A percentile compares a stretch with the other conserved stretches of the same genome.
These are phyloP conservation scores for Tanacetum coccineum DNA, from an alignment of 129 eudicot species.

Conservation along the genomic window DNA sequence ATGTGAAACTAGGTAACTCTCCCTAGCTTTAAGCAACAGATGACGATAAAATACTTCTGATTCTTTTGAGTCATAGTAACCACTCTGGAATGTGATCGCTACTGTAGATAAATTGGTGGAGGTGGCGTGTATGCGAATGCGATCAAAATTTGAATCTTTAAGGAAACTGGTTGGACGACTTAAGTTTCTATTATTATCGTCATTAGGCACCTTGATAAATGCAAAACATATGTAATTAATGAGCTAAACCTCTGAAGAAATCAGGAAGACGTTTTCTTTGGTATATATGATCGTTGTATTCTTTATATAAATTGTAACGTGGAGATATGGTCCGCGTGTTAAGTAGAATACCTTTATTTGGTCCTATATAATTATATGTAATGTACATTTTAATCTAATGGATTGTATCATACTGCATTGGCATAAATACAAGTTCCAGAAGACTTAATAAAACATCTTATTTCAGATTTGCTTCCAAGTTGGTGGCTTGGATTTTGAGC, in stretches of 20 bases:
- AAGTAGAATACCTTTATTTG: not conserved
- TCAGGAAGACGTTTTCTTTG: not conserved
- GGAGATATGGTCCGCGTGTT: no score
- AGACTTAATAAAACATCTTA: slow-evolving; percentile 18
- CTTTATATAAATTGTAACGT: not conserved
- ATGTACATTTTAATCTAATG: slow-evolving; percentile 20
- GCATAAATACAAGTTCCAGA: slow-evolving; percentile 18
- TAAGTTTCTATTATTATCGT: no score
- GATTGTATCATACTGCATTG: not conserved
- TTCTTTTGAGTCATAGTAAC: not conserved
- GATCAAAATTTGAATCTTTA: no score
- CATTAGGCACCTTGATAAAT: no score
- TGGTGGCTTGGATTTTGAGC: slow-evolving; percentile 79
- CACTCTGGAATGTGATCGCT: not conserved
- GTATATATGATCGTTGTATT: slow-evolving; percentile 9
- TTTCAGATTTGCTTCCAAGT: slow-evolving; percentile 89
- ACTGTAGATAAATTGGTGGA: no score
- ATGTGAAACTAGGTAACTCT: not conserved
- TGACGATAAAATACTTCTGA: not conserved
- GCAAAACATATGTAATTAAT: no score
- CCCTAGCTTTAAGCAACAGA: slow-evolving; percentile 5
- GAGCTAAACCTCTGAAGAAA: no score
- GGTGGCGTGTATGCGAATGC: no score
- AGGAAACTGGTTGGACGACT: no score
- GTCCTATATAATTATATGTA: slow-evolving; percentile 1